These are phyloP conservation scores for Saturnispora sekii DNA, from an alignment of 805 yeast genomes.

Conservation along the genomic window DNA sequence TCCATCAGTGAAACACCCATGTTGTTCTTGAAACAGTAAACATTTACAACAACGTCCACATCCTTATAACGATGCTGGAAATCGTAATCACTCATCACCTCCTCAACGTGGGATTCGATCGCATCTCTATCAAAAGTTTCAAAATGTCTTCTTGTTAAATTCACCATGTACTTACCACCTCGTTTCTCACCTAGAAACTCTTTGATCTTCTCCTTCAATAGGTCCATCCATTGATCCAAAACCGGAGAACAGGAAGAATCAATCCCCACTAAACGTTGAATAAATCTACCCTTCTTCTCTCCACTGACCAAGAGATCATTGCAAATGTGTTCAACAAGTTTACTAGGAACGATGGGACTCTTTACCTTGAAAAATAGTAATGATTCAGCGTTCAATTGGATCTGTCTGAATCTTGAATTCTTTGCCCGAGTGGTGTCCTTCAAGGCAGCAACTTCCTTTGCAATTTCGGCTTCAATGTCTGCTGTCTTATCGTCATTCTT, in stretches of 20 bases:
- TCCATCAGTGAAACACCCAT: conserved; percentile 68
- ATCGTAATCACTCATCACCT: conserved; percentile 38
- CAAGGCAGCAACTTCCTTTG: conserved; percentile 58
- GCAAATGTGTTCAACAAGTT: conserved; percentile 57
- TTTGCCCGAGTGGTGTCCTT: conserved; percentile 25
- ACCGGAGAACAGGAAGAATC: conserved; percentile 65
- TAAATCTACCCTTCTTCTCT: conserved; percentile 54
- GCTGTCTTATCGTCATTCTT: conserved; percentile 28
- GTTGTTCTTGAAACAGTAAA: conserved; percentile 82
- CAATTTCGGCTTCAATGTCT: conserved; percentile 68
- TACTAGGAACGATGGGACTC: conserved; percentile 70
- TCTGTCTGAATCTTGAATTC: conserved; percentile 26
- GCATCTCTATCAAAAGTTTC: conserved; percentile 60
- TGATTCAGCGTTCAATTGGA: conserved; percentile 70
- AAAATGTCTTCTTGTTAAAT: conserved; percentile 71
- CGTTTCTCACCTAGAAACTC: conserved; percentile 13
- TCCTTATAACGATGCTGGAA: conserved; percentile 62
- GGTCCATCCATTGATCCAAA: conserved; percentile 52
- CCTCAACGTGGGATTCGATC: conserved; percentile 51
- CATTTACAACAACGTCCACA: conserved; percentile 67
- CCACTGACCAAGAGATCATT: conserved; percentile 43
- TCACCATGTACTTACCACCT: conserved; percentile 54
- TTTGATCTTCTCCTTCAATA: conserved; percentile 23
- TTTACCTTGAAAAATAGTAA: conserved; percentile 76
- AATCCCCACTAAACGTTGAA: conserved; percentile 76